phyloP scores from a whole-genome alignment of 768 basidiomycete genomes.

The Hysterangium stoloniferum region DNA sequence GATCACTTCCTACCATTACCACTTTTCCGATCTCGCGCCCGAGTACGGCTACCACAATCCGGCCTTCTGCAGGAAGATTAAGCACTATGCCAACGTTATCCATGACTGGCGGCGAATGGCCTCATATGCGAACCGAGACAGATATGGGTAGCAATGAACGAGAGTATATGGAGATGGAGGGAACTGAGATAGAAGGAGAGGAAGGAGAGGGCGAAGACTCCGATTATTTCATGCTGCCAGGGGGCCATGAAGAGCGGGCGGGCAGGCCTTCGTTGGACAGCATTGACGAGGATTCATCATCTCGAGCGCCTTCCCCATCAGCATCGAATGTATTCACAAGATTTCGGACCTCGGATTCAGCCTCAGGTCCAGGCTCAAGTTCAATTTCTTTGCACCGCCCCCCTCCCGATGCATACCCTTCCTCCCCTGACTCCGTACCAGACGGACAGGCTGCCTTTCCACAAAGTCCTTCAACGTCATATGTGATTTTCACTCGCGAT shows the following conservation, averaged over 20 bases:
- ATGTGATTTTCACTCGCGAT: too few relatives aligned
- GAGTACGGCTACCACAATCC: not conserved
- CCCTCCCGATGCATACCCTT: not conserved
- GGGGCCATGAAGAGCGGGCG: not conserved
- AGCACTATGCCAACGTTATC: slow-evolving; percentile 1
- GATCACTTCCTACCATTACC: slow-evolving; percentile 44
- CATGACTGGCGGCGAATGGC: not conserved
- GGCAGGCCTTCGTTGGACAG: not conserved
- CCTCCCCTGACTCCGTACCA: not conserved
- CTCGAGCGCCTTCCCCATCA: not conserved
- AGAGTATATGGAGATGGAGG: not conserved
- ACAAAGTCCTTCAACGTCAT: not conserved
- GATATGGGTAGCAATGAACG: not conserved
- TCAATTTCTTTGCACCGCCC: not conserved
- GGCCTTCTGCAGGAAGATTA: not conserved
- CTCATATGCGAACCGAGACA: not conserved
- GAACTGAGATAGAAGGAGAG: not conserved
- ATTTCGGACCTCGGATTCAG: not conserved
- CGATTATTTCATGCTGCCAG: not conserved
- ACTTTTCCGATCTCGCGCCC: slow-evolving; percentile 6
- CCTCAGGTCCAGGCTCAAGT: not conserved
- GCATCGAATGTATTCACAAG: not conserved
- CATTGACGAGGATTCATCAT: not conserved
- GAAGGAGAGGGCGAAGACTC: not conserved
- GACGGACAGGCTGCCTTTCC: not conserved